Evolutionary conservation across 768 basidiomycete species (phyloP), one percentile per base, ranked within the genome.

Genomic region (Lactarius sanguifluus): DNA sequence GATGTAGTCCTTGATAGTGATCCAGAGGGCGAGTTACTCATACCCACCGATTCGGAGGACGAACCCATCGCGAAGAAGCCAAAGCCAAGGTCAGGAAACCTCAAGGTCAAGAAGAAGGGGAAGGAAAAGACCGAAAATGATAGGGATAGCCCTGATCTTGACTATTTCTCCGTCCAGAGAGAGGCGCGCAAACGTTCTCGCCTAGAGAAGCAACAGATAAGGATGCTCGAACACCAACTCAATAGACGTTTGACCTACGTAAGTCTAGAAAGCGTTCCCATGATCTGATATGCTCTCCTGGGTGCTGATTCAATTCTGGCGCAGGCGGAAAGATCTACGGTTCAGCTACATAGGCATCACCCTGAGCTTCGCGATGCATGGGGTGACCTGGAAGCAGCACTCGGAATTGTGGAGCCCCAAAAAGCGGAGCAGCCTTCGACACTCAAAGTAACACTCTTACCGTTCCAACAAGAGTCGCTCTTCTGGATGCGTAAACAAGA

Each of bases 401-500:
- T 89, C 62, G 81, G 84, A 1, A 79, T 89, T 56, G 78, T 86
- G 64, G 77, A 81, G 36, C 93, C 94, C 2, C 77, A 84, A 59
- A 85, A 86, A 71, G 91, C 89, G 57, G 83, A 84, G 34, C 95
- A 96, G 64, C 96, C 97, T 2, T 79, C 78, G 2, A 87, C 87
- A n/a, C 79, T 98, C 66, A 96, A 94, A 75, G 83, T 92, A 59
- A 86, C 84, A 0, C 83, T 99, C 4, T 80, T 99, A 41, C 96
- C 96, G 1, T 99, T 98, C 84, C 97, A 99, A 76, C 86, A 85
- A 61, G 97, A 99, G 78, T 94, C 92, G 77, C 80, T 99, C 69
- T 89, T 81, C 72, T 99, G 97, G 97, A 96, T 99, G 94, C 85
- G 86, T 71, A 83, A 92, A 73, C 97, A 98, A 79, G 97, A 99